A percentile compares a stretch with the other conserved stretches of the same genome.
Evolutionary conservation across 495 filamentous ascomycete genomes (phyloP).

Genomic region (Coniosporium apollinis): DNA sequence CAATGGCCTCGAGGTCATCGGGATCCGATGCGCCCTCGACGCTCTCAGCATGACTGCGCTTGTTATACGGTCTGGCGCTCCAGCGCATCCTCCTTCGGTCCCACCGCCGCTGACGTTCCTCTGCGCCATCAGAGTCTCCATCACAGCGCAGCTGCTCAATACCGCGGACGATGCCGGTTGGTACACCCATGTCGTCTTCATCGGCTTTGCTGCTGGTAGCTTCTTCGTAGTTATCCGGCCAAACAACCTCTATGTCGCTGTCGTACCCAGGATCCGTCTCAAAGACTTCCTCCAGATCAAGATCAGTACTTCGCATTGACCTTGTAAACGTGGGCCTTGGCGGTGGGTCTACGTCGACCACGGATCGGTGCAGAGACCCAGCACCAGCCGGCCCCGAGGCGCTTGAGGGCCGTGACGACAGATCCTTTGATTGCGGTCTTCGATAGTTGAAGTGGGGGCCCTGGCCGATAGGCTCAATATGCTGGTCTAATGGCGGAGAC

Average conservation of each 20-base stretch:
- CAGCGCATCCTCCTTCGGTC: conserved; percentile 17
- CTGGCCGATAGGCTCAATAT: conserved; percentile 14
- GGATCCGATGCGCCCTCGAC: conserved; percentile 16
- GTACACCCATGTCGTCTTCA: conserved; percentile 4
- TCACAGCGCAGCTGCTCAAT: conserved; percentile 9
- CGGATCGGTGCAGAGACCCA: too few relatives aligned
- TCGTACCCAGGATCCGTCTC: conserved; percentile 17
- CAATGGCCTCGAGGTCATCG: conserved; percentile 15
- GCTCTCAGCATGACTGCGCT: conserved; percentile 19
- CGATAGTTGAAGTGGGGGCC: conserved; percentile 14
- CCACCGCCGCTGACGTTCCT: conserved; percentile 10
- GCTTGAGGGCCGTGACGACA: conserved; percentile 13
- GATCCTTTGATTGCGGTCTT: conserved; percentile 10
- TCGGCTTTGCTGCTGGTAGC: conserved; percentile 8
- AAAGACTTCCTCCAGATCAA: conserved; percentile 19
- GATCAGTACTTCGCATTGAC: conserved; percentile 11
- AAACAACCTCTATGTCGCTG: conserved; percentile 19
- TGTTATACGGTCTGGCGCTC: conserved; percentile 19
- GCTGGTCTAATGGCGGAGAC: conserved; percentile 13
- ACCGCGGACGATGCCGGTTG: conserved; percentile 7
- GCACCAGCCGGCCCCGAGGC: conserved; percentile 5
- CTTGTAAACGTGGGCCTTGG: too few relatives aligned
- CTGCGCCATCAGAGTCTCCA: conserved; percentile 10
- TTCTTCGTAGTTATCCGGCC: conserved; percentile 21
- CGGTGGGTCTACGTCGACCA: too few relatives aligned